These are phyloP conservation scores for Kokia cookei DNA, from an alignment of 441 rosid genomes.

Conservation along the genomic window DNA sequence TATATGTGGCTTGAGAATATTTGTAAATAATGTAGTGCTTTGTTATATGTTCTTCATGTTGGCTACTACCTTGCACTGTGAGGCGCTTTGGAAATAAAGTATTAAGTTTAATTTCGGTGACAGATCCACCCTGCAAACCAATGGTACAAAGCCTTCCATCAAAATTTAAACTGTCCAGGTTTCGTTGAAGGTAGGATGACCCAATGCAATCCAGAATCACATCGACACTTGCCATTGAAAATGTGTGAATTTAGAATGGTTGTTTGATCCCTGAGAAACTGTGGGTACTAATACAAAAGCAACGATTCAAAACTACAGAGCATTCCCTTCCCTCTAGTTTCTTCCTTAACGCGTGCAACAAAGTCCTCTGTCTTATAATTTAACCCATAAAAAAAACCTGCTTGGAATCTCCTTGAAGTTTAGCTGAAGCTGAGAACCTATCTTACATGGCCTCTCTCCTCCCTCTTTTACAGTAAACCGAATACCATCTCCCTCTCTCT, in stretches of 20 bases:
- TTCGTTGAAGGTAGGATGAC: conserved; percentile 66
- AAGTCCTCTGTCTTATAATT: conserved; percentile 88
- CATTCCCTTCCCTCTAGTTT: conserved; percentile 62
- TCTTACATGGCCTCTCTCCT: conserved; percentile 67
- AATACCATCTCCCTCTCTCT: conserved; percentile 43
- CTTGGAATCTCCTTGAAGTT: conserved; percentile 38
- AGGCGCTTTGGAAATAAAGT: conserved; percentile 52
- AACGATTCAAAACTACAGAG: background rate
- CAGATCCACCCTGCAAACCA: conserved; percentile 62
- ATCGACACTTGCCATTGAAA: conserved; percentile 52
- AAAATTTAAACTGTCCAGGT: conserved; percentile 64
- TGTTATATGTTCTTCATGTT: background rate
- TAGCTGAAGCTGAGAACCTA: conserved; percentile 52
- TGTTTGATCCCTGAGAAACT: background rate
- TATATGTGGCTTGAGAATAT: background rate
- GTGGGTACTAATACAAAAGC: background rate
- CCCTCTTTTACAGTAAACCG: conserved; percentile 69
- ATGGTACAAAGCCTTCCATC: conserved; percentile 78
- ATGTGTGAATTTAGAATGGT: background rate
- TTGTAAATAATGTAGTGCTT: background rate
- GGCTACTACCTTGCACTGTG: background rate
- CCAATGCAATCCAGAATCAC: conserved; percentile 81
- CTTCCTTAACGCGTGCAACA: conserved; percentile 61
- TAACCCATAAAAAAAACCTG: conserved; percentile 26
- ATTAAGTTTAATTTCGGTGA: conserved; percentile 33